Base-by-base conservation (phyloP, 2,329 filamentous ascomycete genomes). In the Pyricularia pennisetigena region DNA sequence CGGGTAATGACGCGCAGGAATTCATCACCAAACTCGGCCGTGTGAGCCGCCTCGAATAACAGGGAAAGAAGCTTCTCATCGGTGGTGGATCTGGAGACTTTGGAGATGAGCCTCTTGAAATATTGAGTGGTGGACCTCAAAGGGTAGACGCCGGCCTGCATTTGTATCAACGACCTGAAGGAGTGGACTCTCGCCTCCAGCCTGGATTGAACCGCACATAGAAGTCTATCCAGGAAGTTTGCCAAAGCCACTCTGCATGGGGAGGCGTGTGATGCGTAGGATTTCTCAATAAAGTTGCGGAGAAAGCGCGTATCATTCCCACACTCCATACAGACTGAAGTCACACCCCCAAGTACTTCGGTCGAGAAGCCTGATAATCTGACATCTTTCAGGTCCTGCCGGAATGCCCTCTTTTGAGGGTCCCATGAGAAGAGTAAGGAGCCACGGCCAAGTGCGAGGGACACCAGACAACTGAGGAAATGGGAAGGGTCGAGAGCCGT, bases 351-450 rank as follows among this genome's bases (percentile, higher is more conserved):
- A 2, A 87, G 75, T 0, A 82, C 77, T 30, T 83, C 75, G 4
- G 82, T 77, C 0, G 89, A 82, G 72, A 86, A 86, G 5, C 87
- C 86, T 0, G 85, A 83, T 61, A 88, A 80, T 65, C 85, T 81
- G 70, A 86, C 79, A 7, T 78, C 75, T 0, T 80, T 73, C 0
- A 85, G 72, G 1, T 78, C 76, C 10, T 83, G 80, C 20, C 78
- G 75, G 72, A 94, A 92, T 0, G 78, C 79, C 28, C 77, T 78
- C 30, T 81, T 81, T 2, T 80, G 79, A 2, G 81, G 75, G 66
- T 88, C 80, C 82, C 86, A 92, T 0, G 77, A 74, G 75, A 92
- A 95, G 41, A 95, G 83, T 1, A 90, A 81, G 0, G 91, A 94
- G 57, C 88, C 88, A 65, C 90, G 83, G 0, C 91, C 92, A 6